Base-by-base conservation (phyloP, 768 basidiomycete species). In the Daedalea quercina region DNA sequence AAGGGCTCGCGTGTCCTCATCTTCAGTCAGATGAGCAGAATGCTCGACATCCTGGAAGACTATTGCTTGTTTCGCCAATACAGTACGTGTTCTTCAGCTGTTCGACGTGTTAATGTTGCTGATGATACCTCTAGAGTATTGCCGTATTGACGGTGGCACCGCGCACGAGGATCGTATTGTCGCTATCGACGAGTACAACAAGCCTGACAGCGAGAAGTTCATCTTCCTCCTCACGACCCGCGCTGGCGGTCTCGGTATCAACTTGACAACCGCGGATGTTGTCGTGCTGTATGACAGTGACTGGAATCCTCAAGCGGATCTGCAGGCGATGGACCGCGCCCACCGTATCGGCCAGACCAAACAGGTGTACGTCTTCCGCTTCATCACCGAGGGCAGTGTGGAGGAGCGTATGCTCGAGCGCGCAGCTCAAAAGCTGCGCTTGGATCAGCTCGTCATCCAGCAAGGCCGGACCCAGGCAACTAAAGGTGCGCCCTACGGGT, bases 11-110 rank as follows among this genome's bases (percentile, higher is more conserved):
- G 95, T 8, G 90, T 94, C 2, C 80, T 97, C 59, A 96, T 99
- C 55, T 99, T 99, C 75, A 95, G 92, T 61, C 96, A 98, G 69
- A 98, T 99, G 96, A 94, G 91, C 70, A 86, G 96, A n/a, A 90
- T 98, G 53, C 77, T 97, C 46, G 96, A 99, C 68, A 98, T 99
- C 54, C 69, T 99, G 43, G 95, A 98, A 66, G 95, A 98, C 65
- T 98, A 94, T 68, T 97, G 94, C 68, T 73, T 95, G 55, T 99
- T 97, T 75, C 75, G 94, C 44, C 71, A 72, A 52, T 94, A 88
- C 70, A 85, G 95, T 96, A 62, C 48, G 91, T 74, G 4, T 7
- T 48, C 15, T 2, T 26, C 28, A 20, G 7, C 22, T 20, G 1
- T 49, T 19, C n/a, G 8, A 12, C 3, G 43, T 31, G 48, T 40